Conservation (phyloP, 441 rosid genomes). For the Aquilaria agallochum region DNA sequence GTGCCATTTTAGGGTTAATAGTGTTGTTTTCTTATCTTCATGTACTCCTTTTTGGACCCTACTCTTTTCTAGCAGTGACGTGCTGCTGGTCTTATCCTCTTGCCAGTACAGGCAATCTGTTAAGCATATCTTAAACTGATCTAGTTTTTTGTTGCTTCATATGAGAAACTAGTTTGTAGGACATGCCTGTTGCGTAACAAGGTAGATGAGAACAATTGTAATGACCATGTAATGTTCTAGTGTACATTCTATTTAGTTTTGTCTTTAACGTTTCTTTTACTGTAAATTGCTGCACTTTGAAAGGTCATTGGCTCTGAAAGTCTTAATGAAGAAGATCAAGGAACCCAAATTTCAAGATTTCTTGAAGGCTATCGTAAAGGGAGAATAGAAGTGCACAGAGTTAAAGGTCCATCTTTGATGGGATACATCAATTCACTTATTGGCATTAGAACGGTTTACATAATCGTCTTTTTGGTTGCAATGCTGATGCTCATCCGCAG, state of each 20-base stretch:
- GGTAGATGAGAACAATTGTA: not conserved
- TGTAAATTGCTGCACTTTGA: not conserved
- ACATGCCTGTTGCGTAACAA: not conserved
- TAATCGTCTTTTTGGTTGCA: conserved; percentile 64
- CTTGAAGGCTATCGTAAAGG: conserved; percentile 80
- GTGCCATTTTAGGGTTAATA: not conserved
- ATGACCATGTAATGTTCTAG: not conserved
- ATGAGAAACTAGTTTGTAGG: not conserved
- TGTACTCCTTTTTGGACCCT: not conserved
- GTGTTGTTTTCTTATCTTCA: no score
- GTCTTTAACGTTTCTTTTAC: no score
- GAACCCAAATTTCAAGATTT: conserved; percentile 64
- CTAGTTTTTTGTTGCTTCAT: not conserved
- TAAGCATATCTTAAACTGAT: not conserved
- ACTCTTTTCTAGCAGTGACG: not conserved
- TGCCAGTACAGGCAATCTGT: not conserved
- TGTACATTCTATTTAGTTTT: not conserved
- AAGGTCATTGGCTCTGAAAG: conserved; percentile 62
- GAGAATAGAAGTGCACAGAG: conserved; percentile 39
- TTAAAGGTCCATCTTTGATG: conserved; percentile 72
- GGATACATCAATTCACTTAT: conserved; percentile 62
- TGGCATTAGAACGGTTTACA: conserved; percentile 50
- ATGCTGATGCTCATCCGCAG: conserved; percentile 50
- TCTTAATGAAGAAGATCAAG: conserved; percentile 61
- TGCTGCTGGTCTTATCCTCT: not conserved